Evolutionary conservation across 225 moss, liverwort and hornwort species (phyloP).

Genomic region (Anthoceros angustus): DNA sequence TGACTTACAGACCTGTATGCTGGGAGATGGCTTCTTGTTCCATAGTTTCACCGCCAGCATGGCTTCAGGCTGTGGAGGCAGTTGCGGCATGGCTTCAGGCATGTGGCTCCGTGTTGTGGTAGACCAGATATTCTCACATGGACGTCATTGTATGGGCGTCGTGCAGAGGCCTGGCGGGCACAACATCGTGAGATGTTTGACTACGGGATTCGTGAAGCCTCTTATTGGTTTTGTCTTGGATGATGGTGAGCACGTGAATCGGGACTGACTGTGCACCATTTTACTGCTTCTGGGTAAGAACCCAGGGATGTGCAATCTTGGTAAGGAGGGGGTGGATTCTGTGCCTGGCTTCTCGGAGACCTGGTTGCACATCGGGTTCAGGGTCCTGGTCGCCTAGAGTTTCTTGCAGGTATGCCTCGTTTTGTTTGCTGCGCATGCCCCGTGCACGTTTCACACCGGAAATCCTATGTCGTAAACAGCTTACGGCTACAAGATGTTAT

Average conservation of each 20-base stretch:
- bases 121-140: constrained; percentile 80
- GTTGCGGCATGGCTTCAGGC: constrained; percentile 28
- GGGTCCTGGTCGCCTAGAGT: constrained; percentile 79
- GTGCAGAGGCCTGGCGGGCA: constrained; percentile 66
- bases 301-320: constrained; percentile 30
- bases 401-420: constrained; percentile 48
- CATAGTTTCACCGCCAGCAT: constrained; percentile 21
- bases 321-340: constrained; percentile 58
- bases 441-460: no score
- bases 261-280: neutral
- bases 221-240: no score
- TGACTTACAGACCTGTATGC: neutral
- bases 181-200: constrained; percentile 83
- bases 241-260: neutral
- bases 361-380: constrained; percentile 73
- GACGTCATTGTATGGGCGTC: constrained; percentile 59
- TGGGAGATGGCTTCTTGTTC: constrained; percentile 16
- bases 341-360: constrained; percentile 67
- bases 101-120: constrained; percentile 42
- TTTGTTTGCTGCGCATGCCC: no score
- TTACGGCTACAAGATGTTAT: no score
- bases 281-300: neutral
- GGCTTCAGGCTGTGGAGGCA: constrained; percentile 24
- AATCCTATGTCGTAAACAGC: no score
- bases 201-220: constrained; percentile 70